Base-by-base conservation (phyloP, 1,139 yeast genomes). In the Scheffersomyces insectosa region DNA sequence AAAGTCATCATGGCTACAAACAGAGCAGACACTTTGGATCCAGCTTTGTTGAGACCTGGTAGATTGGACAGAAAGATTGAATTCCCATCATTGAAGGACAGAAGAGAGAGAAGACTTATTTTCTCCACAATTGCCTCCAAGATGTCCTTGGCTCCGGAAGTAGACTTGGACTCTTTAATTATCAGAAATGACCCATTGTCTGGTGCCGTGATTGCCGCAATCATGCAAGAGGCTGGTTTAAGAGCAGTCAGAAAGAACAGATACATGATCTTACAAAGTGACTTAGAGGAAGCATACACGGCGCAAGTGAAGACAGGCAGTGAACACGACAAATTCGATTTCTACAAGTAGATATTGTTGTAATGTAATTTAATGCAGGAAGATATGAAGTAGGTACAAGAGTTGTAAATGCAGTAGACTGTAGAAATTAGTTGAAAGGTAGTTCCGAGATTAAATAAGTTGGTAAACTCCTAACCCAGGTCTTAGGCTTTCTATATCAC, bases 161-260 rank as follows among this genome's bases (percentile, higher is more conserved):
- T 83, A 42, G 99, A 95, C 63, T 79, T 95, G 59, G 99, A 95
- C 68, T 86, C 97, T 23, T 79, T 95, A 55, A 93, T 95, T 56
- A 83, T 90, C 57, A 86, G 99, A 67, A 95, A 95, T 63, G 99
- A 93, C 64, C 97, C 99, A 36, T 77, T 95, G 49, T 88, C 97
- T 34, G 99, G 99, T 59, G 99, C 99, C 6, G 82, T 91, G 47
- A 95, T 95, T 63, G 98, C 99, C 28, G 99, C 99, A 25, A 93
- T 95, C 56, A 93, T 95, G 99, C 99, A 95, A 78, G 99, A 95
- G 70, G 99, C 99, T 27, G 99, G 99, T 52, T 79, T 95, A 56
- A 82, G 98, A 57, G 99, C 99, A 1, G 98, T 95, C 40, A 85
- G 99, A 72, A 93, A 93, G 75, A 93, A 93, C 68, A 83, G 99